phyloP scores from a whole-genome alignment of 306 rosid species.

The Cicer arietinum region DNA sequence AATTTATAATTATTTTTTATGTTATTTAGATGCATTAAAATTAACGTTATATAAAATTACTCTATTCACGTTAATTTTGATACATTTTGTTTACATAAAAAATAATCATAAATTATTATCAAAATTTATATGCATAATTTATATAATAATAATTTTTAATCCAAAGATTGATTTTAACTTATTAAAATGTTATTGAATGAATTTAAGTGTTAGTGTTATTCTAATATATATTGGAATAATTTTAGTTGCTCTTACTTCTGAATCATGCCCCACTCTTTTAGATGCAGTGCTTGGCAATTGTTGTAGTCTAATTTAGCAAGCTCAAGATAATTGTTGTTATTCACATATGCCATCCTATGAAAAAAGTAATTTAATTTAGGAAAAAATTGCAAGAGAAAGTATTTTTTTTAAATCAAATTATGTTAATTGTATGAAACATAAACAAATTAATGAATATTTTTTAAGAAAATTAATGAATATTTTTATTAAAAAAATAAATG shows the following conservation, averaged over 20 bases:
- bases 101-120: no score
- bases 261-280: conserved; percentile 71
- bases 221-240: neutral
- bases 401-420: no score
- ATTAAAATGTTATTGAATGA: no score
- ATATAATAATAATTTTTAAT: no score
- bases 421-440: neutral
- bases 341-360: conserved; percentile 78
- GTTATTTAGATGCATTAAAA: no score
- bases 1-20: no score
- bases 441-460: neutral
- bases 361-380: neutral
- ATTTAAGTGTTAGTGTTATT: no score
- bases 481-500: neutral
- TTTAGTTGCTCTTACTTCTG: conserved; percentile 56
- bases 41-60: no score
- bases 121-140: no score
- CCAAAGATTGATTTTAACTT: no score
- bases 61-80: no score
- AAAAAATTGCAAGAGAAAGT: neutral
- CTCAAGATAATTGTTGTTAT: conserved; percentile 72
- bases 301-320: conserved; percentile 91
- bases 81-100: no score
- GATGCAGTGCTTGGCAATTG: conserved; percentile 77
- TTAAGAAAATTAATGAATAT: neutral